Evolutionary conservation across 441 rosid species (phyloP), one percentile per base, ranked within the genome.

Genomic region (Populus hybrid): DNA sequence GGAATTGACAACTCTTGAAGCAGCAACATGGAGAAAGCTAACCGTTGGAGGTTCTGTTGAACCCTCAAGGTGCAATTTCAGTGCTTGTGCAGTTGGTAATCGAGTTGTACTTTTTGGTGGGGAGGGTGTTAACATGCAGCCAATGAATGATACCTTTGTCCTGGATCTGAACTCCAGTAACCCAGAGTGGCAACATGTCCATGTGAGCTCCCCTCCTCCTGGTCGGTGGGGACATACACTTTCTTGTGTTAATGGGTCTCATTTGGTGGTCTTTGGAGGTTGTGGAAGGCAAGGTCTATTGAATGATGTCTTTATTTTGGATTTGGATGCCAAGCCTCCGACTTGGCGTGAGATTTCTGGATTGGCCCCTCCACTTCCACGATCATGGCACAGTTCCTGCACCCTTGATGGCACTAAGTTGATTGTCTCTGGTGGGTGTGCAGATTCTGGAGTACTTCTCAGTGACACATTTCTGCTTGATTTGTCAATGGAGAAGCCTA

Each of bases 331-430:
- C 46, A 89, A 89, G 78, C 93, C 95, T 69, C 98, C 95, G 8
- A 87, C 93, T 9, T 94, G 99, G 99, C 92, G 95, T 46, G 99
- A 95, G 82, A 89, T 95, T 38, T 94, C 94, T 10, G 97, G 97
- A 70, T 79, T 92, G 78, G 95, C 99, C 5, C 99, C 97, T n/a
- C 98, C 97, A 18, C 90, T 94, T 67, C 98, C 98, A 20, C 87
- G 99, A 82, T 94, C 99, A 8, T 94, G 99, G 99, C 97, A 95
- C 75, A 95, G 99, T 82, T 95, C 99, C 16, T 95, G 99, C 85
- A 93, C 99, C 8, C 95, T 95, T 18, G 99, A 95, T 76, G 99
- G 99, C 72, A 92, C 97, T 28, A 95, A 93, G 79, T 86, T 93
- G 83, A 90, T 95, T 36, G 98, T 95, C 67, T 95, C 98, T 1